Conservation (phyloP, 495 filamentous ascomycete genomes). For the Podospora sp. region DNA sequence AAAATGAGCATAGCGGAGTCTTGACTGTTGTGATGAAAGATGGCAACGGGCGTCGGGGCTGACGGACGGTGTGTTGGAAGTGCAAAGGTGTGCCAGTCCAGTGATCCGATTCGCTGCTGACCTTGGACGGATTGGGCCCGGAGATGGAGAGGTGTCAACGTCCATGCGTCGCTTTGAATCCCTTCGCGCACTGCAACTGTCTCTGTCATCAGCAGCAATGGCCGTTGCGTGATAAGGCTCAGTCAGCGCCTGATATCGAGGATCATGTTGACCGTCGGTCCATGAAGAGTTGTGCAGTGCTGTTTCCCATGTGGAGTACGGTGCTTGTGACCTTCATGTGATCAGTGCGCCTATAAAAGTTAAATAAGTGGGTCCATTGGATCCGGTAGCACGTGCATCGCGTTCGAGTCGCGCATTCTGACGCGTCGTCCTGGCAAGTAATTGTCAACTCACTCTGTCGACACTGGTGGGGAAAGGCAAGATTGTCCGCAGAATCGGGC, state of each 20-base stretch:
- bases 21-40: not conserved
- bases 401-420: slow-evolving; percentile 23
- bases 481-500: not conserved
- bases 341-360: not conserved
- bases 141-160: slow-evolving; percentile 1
- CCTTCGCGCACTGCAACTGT: not conserved
- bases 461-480: not conserved
- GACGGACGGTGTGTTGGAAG: not conserved
- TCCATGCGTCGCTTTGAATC: not conserved
- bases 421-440: slow-evolving; percentile 21
- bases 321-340: not conserved
- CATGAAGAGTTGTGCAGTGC: too few species aligned
- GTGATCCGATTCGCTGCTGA: slow-evolving; percentile 11
- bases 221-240: not conserved
- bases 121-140: not conserved
- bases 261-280: too few species aligned
- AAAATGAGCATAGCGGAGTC: not conserved
- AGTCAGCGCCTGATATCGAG: not conserved
- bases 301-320: too few species aligned
- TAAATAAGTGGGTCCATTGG: not conserved
- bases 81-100: not conserved
- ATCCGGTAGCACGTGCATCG: slow-evolving; percentile 24
- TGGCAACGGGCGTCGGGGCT: not conserved
- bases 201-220: not conserved
- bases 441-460: not conserved